A percentile compares a stretch with the other conserved stretches of the same genome.
Evolutionary conservation across 2,329 filamentous ascomycete genomes (phyloP).

Genomic region (Pyricularia sp.): DNA sequence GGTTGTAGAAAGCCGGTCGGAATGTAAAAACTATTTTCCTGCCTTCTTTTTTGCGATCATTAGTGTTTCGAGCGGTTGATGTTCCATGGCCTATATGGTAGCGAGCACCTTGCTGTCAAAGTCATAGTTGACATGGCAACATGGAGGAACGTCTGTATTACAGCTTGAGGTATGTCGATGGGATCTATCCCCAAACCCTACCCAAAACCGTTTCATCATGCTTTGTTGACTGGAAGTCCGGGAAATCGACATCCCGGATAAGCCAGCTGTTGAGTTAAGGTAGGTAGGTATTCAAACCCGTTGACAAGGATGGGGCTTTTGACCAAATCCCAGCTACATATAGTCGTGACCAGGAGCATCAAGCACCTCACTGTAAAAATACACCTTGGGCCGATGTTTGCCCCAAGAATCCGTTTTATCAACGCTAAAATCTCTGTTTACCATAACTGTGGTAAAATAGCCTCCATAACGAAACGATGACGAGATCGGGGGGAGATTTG

Average conservation of each 20-base stretch:
- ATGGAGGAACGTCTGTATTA: slow-evolving; percentile 13
- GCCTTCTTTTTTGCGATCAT: slow-evolving; percentile 9
- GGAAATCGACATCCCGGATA: too few species aligned
- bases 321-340: background rate
- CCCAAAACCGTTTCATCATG: too few species aligned
- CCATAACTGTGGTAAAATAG: background rate
- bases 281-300: too few species aligned
- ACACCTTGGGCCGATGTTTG: background rate
- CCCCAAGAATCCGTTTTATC: too few species aligned
- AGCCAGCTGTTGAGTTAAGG: too few species aligned
- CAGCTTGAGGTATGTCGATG: too few species aligned
- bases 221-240: too few species aligned
- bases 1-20: slow-evolving; percentile 26
- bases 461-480: background rate
- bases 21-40: slow-evolving; percentile 15
- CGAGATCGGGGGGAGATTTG: background rate
- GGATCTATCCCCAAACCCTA: too few species aligned
- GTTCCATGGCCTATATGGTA: slow-evolving; percentile 24
- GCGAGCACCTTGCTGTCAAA: slow-evolving; percentile 27
- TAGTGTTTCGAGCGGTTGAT: too few species aligned
- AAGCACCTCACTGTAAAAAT: background rate
- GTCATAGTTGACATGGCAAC: slow-evolving; percentile 29
- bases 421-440: background rate
- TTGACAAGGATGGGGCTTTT: background rate
- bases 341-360: background rate